phyloP scores from a whole-genome alignment of 2,329 filamentous ascomycete species.

The Colletotrichum sidae region DNA sequence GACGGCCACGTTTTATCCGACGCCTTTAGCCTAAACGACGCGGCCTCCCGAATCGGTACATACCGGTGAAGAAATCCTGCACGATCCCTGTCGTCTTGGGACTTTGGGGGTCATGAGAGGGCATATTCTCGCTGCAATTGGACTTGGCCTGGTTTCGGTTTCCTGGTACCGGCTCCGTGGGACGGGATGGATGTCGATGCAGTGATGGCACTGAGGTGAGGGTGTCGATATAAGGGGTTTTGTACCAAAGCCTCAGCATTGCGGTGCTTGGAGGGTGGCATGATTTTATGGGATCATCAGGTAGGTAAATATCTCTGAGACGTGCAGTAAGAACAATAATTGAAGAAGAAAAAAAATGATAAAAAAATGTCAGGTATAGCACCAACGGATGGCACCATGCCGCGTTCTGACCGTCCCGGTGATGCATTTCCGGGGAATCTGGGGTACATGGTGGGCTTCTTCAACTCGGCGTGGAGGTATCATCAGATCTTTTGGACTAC shows the following conservation, averaged over 20 bases:
- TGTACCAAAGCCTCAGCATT: conserved; percentile 1
- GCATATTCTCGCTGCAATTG: neutral
- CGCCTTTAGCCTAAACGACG: conserved; percentile 29
- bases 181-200: conserved; percentile 3
- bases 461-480: too few relatives aligned
- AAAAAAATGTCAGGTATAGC: neutral
- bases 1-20: conserved; percentile 17
- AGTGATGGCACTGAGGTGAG: neutral
- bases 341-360: neutral
- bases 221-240: neutral
- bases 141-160: neutral
- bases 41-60: conserved; percentile 7
- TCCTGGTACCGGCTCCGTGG: conserved; percentile 15
- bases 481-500: too few relatives aligned
- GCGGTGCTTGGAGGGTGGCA: neutral
- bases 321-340: too few relatives aligned
- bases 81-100: neutral
- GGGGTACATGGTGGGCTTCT: conserved; percentile 4
- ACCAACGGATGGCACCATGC: neutral
- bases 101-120: neutral
- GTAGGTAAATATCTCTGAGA: too few relatives aligned
- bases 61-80: conserved; percentile 21
- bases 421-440: conserved; percentile 6
- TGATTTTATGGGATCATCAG: too few relatives aligned
- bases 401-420: neutral